phyloP scores from a whole-genome alignment of 768 basidiomycete genomes.

The Lyophyllum semitale region DNA sequence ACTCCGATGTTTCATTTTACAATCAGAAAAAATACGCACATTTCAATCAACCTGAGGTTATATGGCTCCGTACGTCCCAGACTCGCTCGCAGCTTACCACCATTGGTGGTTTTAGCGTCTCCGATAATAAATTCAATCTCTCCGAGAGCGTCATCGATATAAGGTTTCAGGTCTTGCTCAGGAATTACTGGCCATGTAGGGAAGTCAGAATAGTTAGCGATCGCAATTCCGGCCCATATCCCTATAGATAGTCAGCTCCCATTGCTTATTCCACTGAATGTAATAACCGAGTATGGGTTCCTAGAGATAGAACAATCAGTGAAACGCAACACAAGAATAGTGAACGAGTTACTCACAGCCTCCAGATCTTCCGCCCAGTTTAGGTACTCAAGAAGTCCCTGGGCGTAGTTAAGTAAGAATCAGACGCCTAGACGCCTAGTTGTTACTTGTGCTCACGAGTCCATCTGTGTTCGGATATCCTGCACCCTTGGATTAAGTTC shows the following conservation, averaged over 20 bases:
- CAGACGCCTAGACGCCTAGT: background rate
- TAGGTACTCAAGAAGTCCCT: conserved; percentile 43
- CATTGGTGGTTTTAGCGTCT: conserved; percentile 6
- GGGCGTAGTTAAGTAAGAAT: background rate
- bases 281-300: conserved; percentile 32
- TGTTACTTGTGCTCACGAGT: conserved; percentile 33
- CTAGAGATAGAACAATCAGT: conserved; percentile 6
- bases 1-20: background rate
- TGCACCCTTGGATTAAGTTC: conserved; percentile 17
- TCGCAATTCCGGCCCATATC: conserved; percentile 28
- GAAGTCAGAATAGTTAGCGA: conserved; percentile 36
- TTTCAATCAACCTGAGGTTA: conserved; percentile 2
- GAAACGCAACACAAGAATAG: background rate
- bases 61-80: conserved; percentile 8
- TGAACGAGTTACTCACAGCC: conserved; percentile 21
- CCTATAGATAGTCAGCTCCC: conserved; percentile 14
- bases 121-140: conserved; percentile 7
- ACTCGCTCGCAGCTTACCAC: conserved; percentile 9
- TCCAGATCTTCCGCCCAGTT: conserved; percentile 42
- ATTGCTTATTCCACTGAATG: background rate
- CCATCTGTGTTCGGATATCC: conserved; percentile 60
- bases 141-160: conserved; percentile 7
- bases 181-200: conserved; percentile 36
- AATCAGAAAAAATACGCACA: background rate
- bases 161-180: conserved; percentile 31